Conservation (phyloP, 1,284 basidiomycete genomes). For the Sanghuangporus sanghuang region DNA sequence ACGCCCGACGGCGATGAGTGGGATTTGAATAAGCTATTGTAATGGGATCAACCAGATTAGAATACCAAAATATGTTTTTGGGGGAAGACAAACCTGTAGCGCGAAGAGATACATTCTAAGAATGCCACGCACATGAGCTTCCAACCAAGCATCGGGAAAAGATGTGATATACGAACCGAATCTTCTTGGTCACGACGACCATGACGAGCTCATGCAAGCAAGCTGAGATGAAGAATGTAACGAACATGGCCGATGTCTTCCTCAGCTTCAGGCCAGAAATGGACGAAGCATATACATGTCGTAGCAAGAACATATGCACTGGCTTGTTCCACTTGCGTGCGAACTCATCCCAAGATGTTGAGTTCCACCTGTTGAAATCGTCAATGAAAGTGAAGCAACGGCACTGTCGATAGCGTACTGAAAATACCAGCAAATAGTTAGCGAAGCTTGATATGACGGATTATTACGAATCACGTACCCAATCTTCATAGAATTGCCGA, state of each 20-base stretch:
- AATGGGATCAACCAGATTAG: slow-evolving; percentile 20
- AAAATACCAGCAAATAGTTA: slow-evolving; percentile 1
- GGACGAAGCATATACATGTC: slow-evolving; percentile 90
- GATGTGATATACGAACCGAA: slow-evolving; percentile 43
- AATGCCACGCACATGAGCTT: neutral
- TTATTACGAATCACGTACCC: slow-evolving; percentile 42
- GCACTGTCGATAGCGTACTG: neutral
- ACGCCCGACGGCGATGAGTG: slow-evolving; percentile 81
- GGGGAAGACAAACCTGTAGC: slow-evolving; percentile 39
- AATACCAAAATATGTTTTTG: neutral
- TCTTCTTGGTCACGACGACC: slow-evolving; percentile 91
- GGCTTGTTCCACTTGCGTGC: slow-evolving; percentile 94
- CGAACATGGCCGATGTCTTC: slow-evolving; percentile 75
- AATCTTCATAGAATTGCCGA: slow-evolving; percentile 95
- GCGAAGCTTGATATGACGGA: neutral
- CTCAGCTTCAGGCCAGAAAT: slow-evolving; percentile 77
- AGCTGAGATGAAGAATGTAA: slow-evolving; percentile 90
- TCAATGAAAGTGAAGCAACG: neutral
- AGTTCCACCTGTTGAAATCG: slow-evolving; percentile 75
- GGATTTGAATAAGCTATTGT: slow-evolving; percentile 82
- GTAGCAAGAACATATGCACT: slow-evolving; percentile 88
- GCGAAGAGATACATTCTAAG: slow-evolving; percentile 71
- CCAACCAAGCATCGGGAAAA: neutral
- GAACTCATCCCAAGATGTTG: slow-evolving; percentile 94
- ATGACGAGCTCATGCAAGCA: slow-evolving; percentile 93